phyloP scores from a whole-genome alignment of 495 filamentous ascomycete genomes.

The Lepidopterella palustris region DNA sequence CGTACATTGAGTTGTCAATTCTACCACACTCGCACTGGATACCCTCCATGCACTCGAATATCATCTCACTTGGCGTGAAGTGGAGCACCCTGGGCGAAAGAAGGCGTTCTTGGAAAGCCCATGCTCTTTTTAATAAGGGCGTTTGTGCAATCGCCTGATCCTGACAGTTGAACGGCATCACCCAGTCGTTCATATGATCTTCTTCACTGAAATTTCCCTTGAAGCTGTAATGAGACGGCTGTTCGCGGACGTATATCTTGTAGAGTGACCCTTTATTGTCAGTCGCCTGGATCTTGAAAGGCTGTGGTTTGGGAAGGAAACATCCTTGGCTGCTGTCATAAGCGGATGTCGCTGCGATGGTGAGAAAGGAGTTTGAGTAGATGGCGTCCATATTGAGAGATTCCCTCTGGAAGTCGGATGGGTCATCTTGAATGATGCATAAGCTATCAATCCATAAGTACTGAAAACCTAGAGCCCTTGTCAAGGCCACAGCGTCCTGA shows the following conservation, averaged over 20 bases:
- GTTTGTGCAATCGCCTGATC: conserved; percentile 18
- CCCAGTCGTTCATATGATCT: conserved; percentile 27
- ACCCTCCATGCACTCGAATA: conserved; percentile 28
- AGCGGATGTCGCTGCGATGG: conserved; percentile 24
- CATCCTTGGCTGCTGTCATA: conserved; percentile 13
- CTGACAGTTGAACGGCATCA: conserved; percentile 21
- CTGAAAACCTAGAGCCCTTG: conserved; percentile 17
- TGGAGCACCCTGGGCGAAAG: conserved; percentile 25
- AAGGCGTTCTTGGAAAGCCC: conserved; percentile 28
- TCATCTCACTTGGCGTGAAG: conserved; percentile 26
- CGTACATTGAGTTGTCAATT: conserved; percentile 19
- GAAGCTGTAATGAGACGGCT: conserved; percentile 26
- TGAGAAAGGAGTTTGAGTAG: conserved; percentile 22
- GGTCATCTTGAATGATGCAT: conserved; percentile 24
- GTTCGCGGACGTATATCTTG: conserved; percentile 25
- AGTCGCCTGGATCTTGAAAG: conserved; percentile 26
- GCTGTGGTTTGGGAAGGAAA: conserved; percentile 16
- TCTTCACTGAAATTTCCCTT: conserved; percentile 23
- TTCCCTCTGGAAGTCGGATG: conserved; percentile 5
- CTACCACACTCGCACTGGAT: conserved; percentile 28
- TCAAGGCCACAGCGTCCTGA: conserved; percentile 22
- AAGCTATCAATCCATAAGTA: conserved; percentile 25
- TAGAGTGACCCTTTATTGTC: conserved; percentile 22
- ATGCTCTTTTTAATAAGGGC: conserved; percentile 24
- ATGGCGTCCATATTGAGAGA: conserved; percentile 13